These are phyloP conservation scores for Serendipita indica DNA, from an alignment of 768 basidiomycete genomes.

Conservation along the genomic window DNA sequence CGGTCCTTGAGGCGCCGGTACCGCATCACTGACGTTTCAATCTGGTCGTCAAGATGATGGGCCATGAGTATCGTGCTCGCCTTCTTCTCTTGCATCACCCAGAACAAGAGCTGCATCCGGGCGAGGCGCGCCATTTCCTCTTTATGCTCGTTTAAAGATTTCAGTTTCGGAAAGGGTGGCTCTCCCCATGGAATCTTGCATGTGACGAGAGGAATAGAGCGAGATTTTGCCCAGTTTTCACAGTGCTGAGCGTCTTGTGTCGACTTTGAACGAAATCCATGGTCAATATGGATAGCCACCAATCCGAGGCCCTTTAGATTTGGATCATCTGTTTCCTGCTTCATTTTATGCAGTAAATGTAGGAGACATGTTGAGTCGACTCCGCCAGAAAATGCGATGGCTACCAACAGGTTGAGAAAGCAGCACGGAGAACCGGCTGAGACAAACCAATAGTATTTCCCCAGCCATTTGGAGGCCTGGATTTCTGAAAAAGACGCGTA, in stretches of 20 bases:
- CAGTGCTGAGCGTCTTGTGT: constrained; percentile 39
- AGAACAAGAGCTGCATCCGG: constrained; percentile 39
- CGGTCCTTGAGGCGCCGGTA: constrained; percentile 19
- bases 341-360: constrained; percentile 41
- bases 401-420: constrained; percentile 25
- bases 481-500: neutral
- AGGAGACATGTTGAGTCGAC: constrained; percentile 71
- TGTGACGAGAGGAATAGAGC: constrained; percentile 34
- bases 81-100: constrained; percentile 28
- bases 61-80: constrained; percentile 42
- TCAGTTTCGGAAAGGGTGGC: constrained; percentile 37
- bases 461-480: neutral
- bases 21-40: constrained; percentile 68
- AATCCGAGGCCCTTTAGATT: constrained; percentile 21
- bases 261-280: constrained; percentile 50
- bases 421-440: neutral
- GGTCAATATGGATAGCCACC: constrained; percentile 52
- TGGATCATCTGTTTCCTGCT: constrained; percentile 18
- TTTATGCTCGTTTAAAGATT: constrained; percentile 24
- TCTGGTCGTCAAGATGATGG: constrained; percentile 73
- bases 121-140: constrained; percentile 46
- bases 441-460: neutral
- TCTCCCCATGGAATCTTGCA: constrained; percentile 43
- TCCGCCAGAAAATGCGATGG: constrained; percentile 67
- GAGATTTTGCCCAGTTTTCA: constrained; percentile 26